A percentile compares a stretch with the other conserved stretches of the same genome.
Conservation (phyloP, 1,139 yeast species). For the Kluyveromyces sp. region DNA sequence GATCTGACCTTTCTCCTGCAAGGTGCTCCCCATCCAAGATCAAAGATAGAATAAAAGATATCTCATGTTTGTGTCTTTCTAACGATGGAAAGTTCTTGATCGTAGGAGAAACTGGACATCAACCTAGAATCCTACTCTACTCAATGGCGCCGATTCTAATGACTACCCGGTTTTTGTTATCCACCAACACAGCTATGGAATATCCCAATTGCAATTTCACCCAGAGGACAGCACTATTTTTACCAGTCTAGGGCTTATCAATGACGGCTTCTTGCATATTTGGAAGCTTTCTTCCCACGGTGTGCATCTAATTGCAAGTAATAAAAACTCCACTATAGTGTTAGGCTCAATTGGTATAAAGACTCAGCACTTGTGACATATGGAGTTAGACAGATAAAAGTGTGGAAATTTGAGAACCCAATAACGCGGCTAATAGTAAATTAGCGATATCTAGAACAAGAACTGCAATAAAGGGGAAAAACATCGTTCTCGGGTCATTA, state of each 20-base stretch:
- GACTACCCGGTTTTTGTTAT: conserved; percentile 8
- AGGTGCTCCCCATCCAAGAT: conserved; percentile 6
- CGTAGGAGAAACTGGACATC: conserved; percentile 8
- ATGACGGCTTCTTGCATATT: conserved; percentile 8
- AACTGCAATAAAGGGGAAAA: conserved; percentile 8
- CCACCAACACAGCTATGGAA: conserved; percentile 8
- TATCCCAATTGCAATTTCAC: conserved; percentile 8
- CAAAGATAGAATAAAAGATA: conserved; percentile 7
- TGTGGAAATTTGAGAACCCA: conserved; percentile 7
- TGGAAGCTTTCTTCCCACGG: conserved; percentile 6
- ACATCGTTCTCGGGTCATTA: conserved; percentile 6
- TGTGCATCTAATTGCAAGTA: conserved; percentile 6
- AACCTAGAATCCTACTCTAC: conserved; percentile 7
- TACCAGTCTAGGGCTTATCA: conserved; percentile 7
- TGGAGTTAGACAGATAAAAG: conserved; percentile 8
- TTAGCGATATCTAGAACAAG: conserved; percentile 2
- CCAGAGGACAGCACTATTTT: conserved; percentile 7
- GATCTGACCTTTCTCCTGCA: conserved; percentile 8
- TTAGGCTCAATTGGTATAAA: conserved; percentile 7
- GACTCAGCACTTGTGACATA: conserved; percentile 6
- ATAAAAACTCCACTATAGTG: conserved; percentile 6
- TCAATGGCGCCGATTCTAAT: conserved; percentile 7
- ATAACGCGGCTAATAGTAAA: not conserved
- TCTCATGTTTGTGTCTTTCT: conserved; percentile 8
- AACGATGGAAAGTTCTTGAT: conserved; percentile 5